phyloP scores from a whole-genome alignment of 2,329 filamentous ascomycete genomes.

The Penicillium rolfsii region DNA sequence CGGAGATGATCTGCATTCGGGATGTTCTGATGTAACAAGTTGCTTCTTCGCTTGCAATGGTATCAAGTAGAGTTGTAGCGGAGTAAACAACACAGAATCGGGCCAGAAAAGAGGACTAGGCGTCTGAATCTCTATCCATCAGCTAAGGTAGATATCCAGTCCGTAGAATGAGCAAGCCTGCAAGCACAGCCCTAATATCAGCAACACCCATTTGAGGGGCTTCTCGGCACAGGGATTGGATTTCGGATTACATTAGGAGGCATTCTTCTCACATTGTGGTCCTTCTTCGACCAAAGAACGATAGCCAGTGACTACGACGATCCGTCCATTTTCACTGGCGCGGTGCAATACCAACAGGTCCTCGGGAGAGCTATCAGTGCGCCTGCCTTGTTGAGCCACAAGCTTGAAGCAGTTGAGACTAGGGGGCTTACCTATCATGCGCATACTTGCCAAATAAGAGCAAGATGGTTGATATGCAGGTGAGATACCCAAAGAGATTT shows the following conservation, averaged over 20 bases:
- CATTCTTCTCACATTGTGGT: neutral
- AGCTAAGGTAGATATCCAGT: neutral
- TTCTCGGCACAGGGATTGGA: neutral
- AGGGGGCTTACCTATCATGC: neutral
- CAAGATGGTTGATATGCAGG: neutral
- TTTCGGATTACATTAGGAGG: neutral
- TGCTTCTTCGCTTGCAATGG: neutral
- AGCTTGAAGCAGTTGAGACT: neutral
- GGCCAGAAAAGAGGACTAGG: neutral
- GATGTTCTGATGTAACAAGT: neutral
- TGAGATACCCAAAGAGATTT: neutral
- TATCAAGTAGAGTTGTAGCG: neutral
- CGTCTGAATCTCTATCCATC: too few relatives aligned
- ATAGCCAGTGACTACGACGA: neutral
- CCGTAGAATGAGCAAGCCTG: neutral
- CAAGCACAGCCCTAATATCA: neutral
- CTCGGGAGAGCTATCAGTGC: neutral
- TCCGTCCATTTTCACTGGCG: neutral
- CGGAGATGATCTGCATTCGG: neutral
- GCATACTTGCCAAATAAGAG: too few relatives aligned
- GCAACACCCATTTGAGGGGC: neutral
- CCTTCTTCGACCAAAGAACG: neutral
- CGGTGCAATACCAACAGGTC: neutral
- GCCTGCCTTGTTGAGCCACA: neutral
- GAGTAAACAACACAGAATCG: neutral